These are phyloP conservation scores for Pachysandra terminalis DNA, from an alignment of 164 flowering plant species.

Conservation along the genomic window DNA sequence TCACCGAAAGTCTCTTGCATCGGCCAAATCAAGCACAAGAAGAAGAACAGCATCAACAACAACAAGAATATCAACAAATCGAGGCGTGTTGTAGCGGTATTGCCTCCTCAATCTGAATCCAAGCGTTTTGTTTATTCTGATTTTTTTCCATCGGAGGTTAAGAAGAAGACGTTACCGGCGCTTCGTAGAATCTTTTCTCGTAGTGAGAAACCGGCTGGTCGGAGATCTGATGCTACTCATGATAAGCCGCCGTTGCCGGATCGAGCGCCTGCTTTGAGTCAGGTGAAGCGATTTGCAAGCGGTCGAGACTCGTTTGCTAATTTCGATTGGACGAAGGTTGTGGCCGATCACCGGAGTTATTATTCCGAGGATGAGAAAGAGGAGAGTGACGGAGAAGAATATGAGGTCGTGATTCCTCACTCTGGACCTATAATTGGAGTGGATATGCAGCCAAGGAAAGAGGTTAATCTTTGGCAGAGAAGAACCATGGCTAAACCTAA, in stretches of 20 bases:
- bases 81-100: slow-evolving; percentile 15
- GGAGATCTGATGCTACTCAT: slow-evolving; percentile 12
- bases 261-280: slow-evolving; percentile 39
- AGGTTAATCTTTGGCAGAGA: slow-evolving; percentile 72
- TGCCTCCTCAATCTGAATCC: neutral
- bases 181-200: slow-evolving; percentile 22
- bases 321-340: slow-evolving; percentile 64
- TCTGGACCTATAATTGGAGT: slow-evolving; percentile 48
- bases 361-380: slow-evolving; percentile 42
- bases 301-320: slow-evolving; percentile 46
- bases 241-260: neutral
- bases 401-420: slow-evolving; percentile 39
- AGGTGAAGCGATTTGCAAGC: slow-evolving; percentile 63
- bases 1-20: too few relatives aligned
- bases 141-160: slow-evolving; percentile 7
- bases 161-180: slow-evolving; percentile 14
- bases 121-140: too few relatives aligned
- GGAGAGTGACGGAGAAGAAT: slow-evolving; percentile 24
- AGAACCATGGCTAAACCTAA: slow-evolving; percentile 62
- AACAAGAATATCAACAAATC: slow-evolving; percentile 27
- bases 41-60: slow-evolving; percentile 77
- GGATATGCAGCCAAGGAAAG: slow-evolving; percentile 55
- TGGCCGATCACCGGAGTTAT: slow-evolving; percentile 25
- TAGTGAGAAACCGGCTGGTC: slow-evolving; percentile 5
- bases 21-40: too few relatives aligned